phyloP scores from a whole-genome alignment of 2,329 filamentous ascomycete genomes.

The Exophiala calicioides region DNA sequence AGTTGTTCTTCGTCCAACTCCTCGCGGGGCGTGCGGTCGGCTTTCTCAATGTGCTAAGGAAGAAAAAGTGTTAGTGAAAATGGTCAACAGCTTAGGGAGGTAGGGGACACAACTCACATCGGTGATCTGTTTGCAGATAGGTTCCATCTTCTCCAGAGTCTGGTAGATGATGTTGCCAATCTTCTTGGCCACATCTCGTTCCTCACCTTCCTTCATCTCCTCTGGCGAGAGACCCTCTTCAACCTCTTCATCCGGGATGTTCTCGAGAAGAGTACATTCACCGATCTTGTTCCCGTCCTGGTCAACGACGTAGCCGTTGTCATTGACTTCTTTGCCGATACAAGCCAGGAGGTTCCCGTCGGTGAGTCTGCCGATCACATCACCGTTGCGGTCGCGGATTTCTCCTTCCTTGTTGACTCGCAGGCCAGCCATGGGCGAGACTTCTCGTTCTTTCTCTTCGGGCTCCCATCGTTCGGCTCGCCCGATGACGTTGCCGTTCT shows the following conservation, averaged over 20 bases:
- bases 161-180: slow-evolving; percentile 73
- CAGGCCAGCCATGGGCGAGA: slow-evolving; percentile 61
- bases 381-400: slow-evolving; percentile 47
- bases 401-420: slow-evolving; percentile 56
- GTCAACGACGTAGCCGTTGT: slow-evolving; percentile 58
- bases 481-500: slow-evolving; percentile 66
- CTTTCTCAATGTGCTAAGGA: slow-evolving; percentile 69
- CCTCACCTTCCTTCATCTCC: slow-evolving; percentile 60
- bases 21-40: slow-evolving; percentile 77
- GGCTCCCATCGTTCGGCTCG: slow-evolving; percentile 69
- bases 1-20: slow-evolving; percentile 89
- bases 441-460: slow-evolving; percentile 54
- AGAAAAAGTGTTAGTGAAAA: slow-evolving; percentile 32
- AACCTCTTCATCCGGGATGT: slow-evolving; percentile 52
- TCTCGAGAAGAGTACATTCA: slow-evolving; percentile 63
- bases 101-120: slow-evolving; percentile 57
- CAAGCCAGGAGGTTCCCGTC: slow-evolving; percentile 45
- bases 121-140: slow-evolving; percentile 82
- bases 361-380: slow-evolving; percentile 49
- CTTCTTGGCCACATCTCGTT: slow-evolving; percentile 74
- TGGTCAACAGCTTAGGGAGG: slow-evolving; percentile 9
- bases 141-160: slow-evolving; percentile 79
- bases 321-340: slow-evolving; percentile 47
- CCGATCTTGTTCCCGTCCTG: slow-evolving; percentile 65
- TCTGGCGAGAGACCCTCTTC: slow-evolving; percentile 46